Percentiles rank a stretch among this genome's conserved stretches.
phyloP scores from a whole-genome alignment of 169 alveolate genomes.

The Perkinsus olseni region DNA sequence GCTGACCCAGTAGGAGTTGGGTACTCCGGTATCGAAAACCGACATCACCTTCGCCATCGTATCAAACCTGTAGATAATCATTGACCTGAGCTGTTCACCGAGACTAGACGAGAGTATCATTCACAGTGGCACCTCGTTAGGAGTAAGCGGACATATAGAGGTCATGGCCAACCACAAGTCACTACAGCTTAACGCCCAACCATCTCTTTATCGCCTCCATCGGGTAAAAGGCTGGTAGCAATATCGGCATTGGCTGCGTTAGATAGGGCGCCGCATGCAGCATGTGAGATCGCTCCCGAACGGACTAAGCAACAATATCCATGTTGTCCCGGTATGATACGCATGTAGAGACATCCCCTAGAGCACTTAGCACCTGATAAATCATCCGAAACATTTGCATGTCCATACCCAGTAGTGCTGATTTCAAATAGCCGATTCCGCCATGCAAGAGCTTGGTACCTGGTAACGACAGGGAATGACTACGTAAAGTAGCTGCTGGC shows the following conservation, averaged over 20 bases:
- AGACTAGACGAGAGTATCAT: no score
- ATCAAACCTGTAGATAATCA: background rate
- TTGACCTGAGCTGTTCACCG: background rate
- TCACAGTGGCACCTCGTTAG: no score
- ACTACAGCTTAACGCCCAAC: constrained; percentile 71
- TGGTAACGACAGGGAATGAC: constrained; percentile 36
- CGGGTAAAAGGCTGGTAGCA: constrained; percentile 66
- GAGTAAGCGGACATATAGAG: no score
- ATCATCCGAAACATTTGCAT: background rate
- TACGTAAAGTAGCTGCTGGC: background rate
- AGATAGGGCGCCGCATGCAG: constrained; percentile 72
- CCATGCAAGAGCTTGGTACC: constrained; percentile 88
- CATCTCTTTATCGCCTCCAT: constrained; percentile 75
- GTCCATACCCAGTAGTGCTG: constrained; percentile 59
- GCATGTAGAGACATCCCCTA: no score
- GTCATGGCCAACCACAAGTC: no score
- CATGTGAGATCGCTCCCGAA: constrained; percentile 79
- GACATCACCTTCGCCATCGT: background rate
- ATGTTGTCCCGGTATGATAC: background rate
- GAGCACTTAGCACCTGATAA: background rate
- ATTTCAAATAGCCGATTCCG: constrained; percentile 82
- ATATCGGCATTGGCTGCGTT: constrained; percentile 68
- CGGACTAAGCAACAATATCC: constrained; percentile 42
- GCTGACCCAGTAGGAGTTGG: constrained; percentile 48
- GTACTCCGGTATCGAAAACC: constrained; percentile 36